Base-by-base conservation (phyloP, 805 yeast genomes). In the Saccharomycopsis olivae region DNA sequence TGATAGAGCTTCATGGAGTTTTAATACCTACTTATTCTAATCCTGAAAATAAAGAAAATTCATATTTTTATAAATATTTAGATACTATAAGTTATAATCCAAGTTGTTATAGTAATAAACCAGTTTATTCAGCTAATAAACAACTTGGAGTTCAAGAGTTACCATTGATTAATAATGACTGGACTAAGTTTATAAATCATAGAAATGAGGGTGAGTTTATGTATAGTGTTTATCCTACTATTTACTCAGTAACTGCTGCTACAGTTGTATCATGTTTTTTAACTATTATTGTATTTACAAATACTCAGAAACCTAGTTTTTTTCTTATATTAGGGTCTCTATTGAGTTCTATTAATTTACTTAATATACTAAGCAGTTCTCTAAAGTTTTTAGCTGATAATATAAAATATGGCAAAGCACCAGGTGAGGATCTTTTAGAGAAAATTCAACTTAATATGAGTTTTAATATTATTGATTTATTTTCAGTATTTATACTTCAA, bases 251-350 rank as follows among this genome's bases (percentile, higher is more conserved):
- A 16, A 68, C 84, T 8, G 68, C 76, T 0, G 76, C 80, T 53
- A 72, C 80, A 5, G 79, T 80, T 15, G 69, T 80, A 4, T 70
- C 81, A 3, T 62, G 78, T 56, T 75, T 73, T 47, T 59, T 78
- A 18, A 75, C 87, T 0, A 57, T 82, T 8, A 67, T 79, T 38
- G 73, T 78, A 13, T 68, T 78, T 46, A 71, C 86, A 5, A 78
- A 75, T 52, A 73, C 80, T 9, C 72, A 73, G 39, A 74, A 69
- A 49, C 81, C 85, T 1, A 66, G 83, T 9, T 48, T 62, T 38
- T 51, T 76, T 24, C 58, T 78, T 35, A 61, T 66, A 50, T 40
- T 63, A 0, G 73, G 81, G 1, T 68, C 79, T 1, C 37, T 66
- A 0, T 44, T 78, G 9, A 70, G 80, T 1, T 65, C 81, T 1